These are phyloP conservation scores for Aspergillus homomorphus DNA, from an alignment of 495 filamentous ascomycete genomes.

Conservation along the genomic window DNA sequence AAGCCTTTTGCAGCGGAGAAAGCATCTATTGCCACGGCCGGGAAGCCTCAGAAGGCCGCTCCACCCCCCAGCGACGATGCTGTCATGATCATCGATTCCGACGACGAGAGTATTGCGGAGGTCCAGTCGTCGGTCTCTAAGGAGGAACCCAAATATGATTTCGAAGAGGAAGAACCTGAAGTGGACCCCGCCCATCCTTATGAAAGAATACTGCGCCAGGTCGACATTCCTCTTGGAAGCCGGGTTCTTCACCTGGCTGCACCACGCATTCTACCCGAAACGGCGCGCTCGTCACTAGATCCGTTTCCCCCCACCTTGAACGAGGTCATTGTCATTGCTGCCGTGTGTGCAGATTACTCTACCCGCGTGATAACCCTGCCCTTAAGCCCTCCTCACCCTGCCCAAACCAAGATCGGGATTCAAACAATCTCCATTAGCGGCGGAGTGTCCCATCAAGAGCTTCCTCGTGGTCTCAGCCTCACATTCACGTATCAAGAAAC, in stretches of 20 bases:
- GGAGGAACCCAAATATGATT: constrained; percentile 46
- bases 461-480: constrained; percentile 64
- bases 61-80: constrained; percentile 46
- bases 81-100: constrained; percentile 76
- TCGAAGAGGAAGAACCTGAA: constrained; percentile 59
- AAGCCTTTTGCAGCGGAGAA: constrained; percentile 53
- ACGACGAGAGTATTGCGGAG: constrained; percentile 61
- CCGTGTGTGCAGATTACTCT: constrained; percentile 66
- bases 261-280: constrained; percentile 50
- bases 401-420: constrained; percentile 46
- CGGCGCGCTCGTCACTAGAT: constrained; percentile 45
- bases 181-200: constrained; percentile 51
- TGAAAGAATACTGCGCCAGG: constrained; percentile 58
- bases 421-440: constrained; percentile 53
- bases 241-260: constrained; percentile 59
- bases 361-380: constrained; percentile 71
- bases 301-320: constrained; percentile 59
- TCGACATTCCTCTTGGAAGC: constrained; percentile 66
- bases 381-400: constrained; percentile 65
- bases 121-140: constrained; percentile 21
- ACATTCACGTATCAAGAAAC: constrained; percentile 55
- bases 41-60: constrained; percentile 26
- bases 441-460: constrained; percentile 52
- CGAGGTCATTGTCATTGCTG: constrained; percentile 64
- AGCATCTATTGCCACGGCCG: constrained; percentile 19